Percentiles rank a stretch among this genome's conserved stretches.
Conservation (phyloP, 2,329 filamentous ascomycete species). For the Xylaria digitata region DNA sequence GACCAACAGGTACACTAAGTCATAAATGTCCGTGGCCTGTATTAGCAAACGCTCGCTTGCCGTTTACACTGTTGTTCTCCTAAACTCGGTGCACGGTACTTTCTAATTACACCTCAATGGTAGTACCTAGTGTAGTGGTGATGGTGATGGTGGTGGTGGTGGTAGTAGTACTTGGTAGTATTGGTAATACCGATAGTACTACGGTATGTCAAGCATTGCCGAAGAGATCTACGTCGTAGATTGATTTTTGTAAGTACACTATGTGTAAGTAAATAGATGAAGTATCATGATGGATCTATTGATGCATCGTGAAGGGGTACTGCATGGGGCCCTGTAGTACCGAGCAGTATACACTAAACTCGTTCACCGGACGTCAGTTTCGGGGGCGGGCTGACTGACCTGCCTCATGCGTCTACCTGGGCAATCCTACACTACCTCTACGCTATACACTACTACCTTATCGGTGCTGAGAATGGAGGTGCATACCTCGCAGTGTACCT, state of each 20-base stretch:
- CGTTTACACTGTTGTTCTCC: neutral
- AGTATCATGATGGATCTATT: neutral
- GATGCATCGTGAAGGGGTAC: conserved; percentile 18
- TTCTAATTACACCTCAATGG: neutral
- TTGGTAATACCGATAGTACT: too few species aligned
- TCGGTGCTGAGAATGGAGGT: neutral
- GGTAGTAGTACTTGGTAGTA: too few species aligned
- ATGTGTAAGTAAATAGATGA: too few species aligned
- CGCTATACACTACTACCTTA: neutral
- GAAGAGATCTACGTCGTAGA: neutral
- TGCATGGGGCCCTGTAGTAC: conserved; percentile 2
- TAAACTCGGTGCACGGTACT: conserved; percentile 6
- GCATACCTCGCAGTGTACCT: neutral
- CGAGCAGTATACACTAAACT: neutral
- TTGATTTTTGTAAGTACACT: neutral
- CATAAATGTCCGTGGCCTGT: neutral
- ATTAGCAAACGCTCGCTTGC: neutral
- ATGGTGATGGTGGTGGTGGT: neutral
- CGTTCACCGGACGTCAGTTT: neutral
- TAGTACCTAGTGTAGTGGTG: too few species aligned
- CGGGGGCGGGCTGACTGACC: neutral
- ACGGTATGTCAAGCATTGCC: neutral
- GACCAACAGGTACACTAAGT: neutral
- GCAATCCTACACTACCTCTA: neutral
- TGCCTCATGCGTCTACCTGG: conserved; percentile 1